These are phyloP conservation scores for Corinectria fuckeliana DNA, from an alignment of 2,329 filamentous ascomycete genomes.

Conservation along the genomic window DNA sequence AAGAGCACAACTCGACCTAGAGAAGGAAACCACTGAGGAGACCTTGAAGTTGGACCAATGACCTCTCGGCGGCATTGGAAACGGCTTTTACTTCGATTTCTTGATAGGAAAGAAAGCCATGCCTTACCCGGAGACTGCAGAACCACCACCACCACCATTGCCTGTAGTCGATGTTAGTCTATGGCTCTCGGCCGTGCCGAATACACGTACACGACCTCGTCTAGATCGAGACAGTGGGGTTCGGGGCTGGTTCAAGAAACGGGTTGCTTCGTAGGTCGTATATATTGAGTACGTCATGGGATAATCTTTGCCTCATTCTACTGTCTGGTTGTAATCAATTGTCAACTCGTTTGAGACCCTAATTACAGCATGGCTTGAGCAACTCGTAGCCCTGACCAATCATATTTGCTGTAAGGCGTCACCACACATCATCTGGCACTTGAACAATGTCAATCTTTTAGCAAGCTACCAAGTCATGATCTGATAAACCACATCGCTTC, in stretches of 20 bases:
- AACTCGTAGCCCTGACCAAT: too few species aligned
- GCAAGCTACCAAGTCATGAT: constrained; percentile 19
- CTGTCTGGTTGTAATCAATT: neutral
- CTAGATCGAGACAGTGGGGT: neutral
- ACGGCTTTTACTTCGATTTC: too few species aligned
- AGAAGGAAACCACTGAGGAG: too few species aligned
- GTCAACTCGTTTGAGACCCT: neutral
- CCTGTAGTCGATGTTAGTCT: neutral
- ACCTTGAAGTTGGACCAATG: too few species aligned
- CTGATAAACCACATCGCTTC: constrained; percentile 24
- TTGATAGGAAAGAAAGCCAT: neutral
- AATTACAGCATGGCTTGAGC: too few species aligned
- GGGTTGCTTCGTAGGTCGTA: neutral
- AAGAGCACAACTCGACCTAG: too few species aligned
- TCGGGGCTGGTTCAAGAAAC: neutral
- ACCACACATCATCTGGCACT: neutral
- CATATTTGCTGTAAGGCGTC: neutral
- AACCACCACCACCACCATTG: neutral
- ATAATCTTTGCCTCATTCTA: too few species aligned
- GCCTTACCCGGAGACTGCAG: neutral
- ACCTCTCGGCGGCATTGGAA: too few species aligned
- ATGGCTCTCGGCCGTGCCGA: too few species aligned
- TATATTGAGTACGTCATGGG: too few species aligned
- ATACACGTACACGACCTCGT: neutral
- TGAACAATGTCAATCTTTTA: constrained; percentile 21